Percentiles rank a stretch among this genome's conserved stretches.
phyloP scores from a whole-genome alignment of 371 early-diverging fungal species.

The Saksenaea vasiformis region DNA sequence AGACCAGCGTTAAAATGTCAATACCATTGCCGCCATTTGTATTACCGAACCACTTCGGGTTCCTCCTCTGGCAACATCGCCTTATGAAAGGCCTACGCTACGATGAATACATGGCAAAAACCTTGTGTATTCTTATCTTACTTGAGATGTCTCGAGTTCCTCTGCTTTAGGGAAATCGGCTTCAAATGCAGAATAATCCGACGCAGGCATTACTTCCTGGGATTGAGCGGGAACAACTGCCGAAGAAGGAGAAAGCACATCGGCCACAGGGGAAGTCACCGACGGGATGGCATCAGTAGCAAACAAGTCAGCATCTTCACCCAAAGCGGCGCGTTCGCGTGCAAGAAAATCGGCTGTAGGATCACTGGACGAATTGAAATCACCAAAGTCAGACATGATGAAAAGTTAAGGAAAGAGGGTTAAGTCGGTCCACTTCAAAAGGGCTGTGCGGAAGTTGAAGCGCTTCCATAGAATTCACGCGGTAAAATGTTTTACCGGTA shows the following conservation, averaged over 20 bases:
- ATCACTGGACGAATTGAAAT: conserved; percentile 64
- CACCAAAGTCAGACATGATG: conserved; percentile 61
- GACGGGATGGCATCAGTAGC: conserved; percentile 14
- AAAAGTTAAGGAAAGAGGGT: not conserved
- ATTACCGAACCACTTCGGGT: conserved; percentile 61
- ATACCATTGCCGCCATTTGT: not conserved
- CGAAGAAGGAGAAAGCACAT: conserved; percentile 2
- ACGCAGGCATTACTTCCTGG: conserved; percentile 11
- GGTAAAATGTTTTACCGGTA: no score
- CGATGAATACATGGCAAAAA: not conserved
- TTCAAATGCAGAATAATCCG: conserved; percentile 41
- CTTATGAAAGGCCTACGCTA: conserved; percentile 45
- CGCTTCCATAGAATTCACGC: no score
- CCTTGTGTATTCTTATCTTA: conserved; percentile 11
- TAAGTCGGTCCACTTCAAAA: not conserved
- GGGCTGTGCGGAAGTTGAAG: no score
- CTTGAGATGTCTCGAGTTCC: conserved; percentile 52
- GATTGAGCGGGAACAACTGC: conserved; percentile 5
- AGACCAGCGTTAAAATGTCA: not conserved
- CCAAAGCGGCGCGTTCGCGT: conserved; percentile 86
- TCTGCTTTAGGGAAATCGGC: conserved; percentile 47
- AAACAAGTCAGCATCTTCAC: conserved; percentile 77
- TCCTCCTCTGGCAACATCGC: conserved; percentile 56
- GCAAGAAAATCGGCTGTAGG: conserved; percentile 92
- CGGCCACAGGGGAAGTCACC: conserved; percentile 7